Evolutionary conservation across 2,329 filamentous ascomycete genomes (phyloP).

Genomic region (Ophiostoma montium): DNA sequence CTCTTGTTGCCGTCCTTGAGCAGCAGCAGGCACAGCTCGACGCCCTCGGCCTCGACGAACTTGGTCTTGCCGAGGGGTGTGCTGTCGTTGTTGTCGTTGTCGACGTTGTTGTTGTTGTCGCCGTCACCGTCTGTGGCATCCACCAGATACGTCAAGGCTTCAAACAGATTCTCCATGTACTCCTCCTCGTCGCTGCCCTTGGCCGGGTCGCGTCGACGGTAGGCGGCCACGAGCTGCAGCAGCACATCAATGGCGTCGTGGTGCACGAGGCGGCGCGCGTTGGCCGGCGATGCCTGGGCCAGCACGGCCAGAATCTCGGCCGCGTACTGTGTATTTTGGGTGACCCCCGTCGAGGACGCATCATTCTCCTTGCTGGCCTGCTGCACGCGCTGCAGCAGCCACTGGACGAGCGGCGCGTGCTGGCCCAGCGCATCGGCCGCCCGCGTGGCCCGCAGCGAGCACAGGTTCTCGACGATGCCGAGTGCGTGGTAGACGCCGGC

Average conservation of each 20-base stretch:
- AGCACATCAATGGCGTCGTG: slow-evolving; percentile 64
- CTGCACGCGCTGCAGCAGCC: slow-evolving; percentile 64
- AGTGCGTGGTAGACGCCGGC: slow-evolving; percentile 79
- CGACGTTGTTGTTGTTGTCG: slow-evolving; percentile 27
- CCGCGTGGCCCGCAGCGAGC: slow-evolving; percentile 45
- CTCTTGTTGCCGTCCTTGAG: slow-evolving; percentile 68
- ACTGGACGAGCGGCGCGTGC: slow-evolving; percentile 52
- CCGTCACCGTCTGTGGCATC: slow-evolving; percentile 17
- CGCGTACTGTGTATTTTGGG: slow-evolving; percentile 91
- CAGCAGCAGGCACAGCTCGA: slow-evolving; percentile 87
- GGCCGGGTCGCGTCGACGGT: slow-evolving; percentile 72
- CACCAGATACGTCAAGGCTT: slow-evolving; percentile 66
- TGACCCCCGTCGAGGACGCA: slow-evolving; percentile 26
- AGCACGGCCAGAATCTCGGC: slow-evolving; percentile 86
- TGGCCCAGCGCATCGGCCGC: slow-evolving; percentile 59
- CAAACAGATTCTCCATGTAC: slow-evolving; percentile 88
- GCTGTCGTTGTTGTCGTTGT: slow-evolving; percentile 12
- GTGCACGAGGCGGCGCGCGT: slow-evolving; percentile 46
- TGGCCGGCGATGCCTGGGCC: slow-evolving; percentile 57
- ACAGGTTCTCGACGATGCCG: slow-evolving; percentile 71
- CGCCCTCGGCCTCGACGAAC: slow-evolving; percentile 79
- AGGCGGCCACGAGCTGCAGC: slow-evolving; percentile 70
- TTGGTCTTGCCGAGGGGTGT: slow-evolving; percentile 50
- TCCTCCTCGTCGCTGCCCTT: slow-evolving; percentile 86
- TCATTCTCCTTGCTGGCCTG: slow-evolving; percentile 43